Evolutionary conservation across 106 monocot genomes (phyloP), one percentile per base, ranked within the genome.

Genomic region (Allium fistulosum): DNA sequence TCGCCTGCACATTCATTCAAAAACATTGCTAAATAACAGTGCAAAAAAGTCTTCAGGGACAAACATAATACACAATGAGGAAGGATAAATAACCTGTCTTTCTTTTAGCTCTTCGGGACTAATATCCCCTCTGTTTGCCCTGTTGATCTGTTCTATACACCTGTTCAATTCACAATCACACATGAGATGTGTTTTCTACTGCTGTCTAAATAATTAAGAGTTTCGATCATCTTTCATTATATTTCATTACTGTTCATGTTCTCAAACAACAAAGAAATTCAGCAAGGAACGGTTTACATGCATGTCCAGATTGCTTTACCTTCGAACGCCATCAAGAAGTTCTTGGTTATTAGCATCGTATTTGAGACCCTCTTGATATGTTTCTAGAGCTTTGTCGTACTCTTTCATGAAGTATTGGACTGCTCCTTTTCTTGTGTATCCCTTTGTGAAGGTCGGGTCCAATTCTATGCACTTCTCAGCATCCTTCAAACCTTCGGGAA

Each of bases 381-480:
- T 92, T 68, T 92, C 92, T 47, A 99, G 17, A 53, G 97, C 97
- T 63, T 99, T 99, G 59, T 99, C 92, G 53, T 55, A 90, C 59
- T 99, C 97, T 72, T 99, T 92, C 92, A 99, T 99, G 62, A 99
- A 90, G 75, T 92, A 99, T 48, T 90, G 87, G 10, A 93, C 67
- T 9, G 97, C 81, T 71, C 92, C 92, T 77, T 99, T 92, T 69
- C 97, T 89, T 12, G 81, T 87, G 70, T 99, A 99, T 26, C 97
- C 97, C 57, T 99, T 99, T 9, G 81, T 60, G 49, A 92, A 99
- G 0, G 89, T 79, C 46, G 97, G 89, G 65, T 99, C 92, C 57
- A 99, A 84, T 73, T 99, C 97, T 65, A 99, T 89, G 81, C 97
- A 99, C 49, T 92, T 92, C 73, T 99, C 92, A 22, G 97, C 97